Evolutionary conservation across 345 rosid species (phyloP), one percentile per base, ranked within the genome.

Genomic region (Citrus inodora): DNA sequence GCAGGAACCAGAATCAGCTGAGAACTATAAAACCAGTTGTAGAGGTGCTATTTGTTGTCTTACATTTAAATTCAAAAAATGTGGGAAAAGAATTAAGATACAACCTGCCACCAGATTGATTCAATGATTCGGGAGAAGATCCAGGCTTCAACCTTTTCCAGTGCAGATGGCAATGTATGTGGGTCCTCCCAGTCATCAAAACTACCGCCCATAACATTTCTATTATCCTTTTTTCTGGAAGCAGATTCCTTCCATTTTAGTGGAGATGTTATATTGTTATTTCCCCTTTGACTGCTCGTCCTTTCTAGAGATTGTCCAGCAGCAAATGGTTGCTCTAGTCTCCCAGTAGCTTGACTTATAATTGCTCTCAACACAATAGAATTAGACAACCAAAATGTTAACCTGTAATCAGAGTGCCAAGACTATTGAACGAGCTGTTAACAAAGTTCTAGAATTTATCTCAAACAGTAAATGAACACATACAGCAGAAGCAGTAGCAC

Each of bases 61-160:
- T 59, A 46, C 21, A 28, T 21, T 14, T 66, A 51, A 24, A 5
- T 33, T n/a, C 33, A 27, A 65, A 17, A 67, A 53, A 28, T 33
- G 60, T 24, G 71, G 78, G 14, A 60, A 67, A 70, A n/a, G 17
- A 71, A 55, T 71, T 42, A 68, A 71, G 32, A 38, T 32, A 33
- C 72, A 65, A 95, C 98, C 98, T 95, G 99, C 99, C 98, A 95
- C 99, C 99, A 95, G 59, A 95, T 87, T 67, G 98, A 95, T 85
- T 95, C 97, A 27, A 92, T 82, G 71, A 87, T 85, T 55, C 96
- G 91, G 72, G 94, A 89, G 87, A 93, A 95, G 84, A 91, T 92
- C 99, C 98, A 95, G 79, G 91, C 88, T 90, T 95, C 98, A 81
- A 95, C 88, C 85, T 83, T 93, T 87, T 93, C 94, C 38, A 95